Evolutionary conservation across 2,329 filamentous ascomycete genomes (phyloP), one percentile per base, ranked within the genome.

Genomic region (Pseudocercospora macadamiae): DNA sequence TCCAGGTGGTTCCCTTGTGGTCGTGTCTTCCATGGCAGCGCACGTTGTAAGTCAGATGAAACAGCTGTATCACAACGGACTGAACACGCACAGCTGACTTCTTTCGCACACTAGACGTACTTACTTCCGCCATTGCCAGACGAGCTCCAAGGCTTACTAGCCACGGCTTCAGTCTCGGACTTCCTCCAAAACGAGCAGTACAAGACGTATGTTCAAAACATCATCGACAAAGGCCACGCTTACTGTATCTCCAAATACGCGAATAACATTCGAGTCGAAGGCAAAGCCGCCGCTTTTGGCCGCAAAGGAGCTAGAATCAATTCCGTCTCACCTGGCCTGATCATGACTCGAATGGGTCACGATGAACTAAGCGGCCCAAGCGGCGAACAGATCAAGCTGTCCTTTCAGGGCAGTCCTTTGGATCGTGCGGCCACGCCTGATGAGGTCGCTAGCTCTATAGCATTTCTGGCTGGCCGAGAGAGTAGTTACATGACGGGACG

Each of bases 171-270:
- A 9, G 6, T 9, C n/a, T 21, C 16, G 3, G n/a, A 47, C 6
- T 42, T 61, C 6, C 30, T 52, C 14, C 12, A 36, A 4, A 18
- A 48, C 25, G 4, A 19, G 3, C 30, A 45, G 21, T 44, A 45
- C n/a, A 28, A 44, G 26, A 14, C 25, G 4, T 25, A 39, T 16
- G n/a, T 28, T 7, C 6, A 25, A 7, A 2, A 7, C 1, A 36
- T 21, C 14, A 19, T 19, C 9, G 32, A 39, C 44, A 8, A 18
- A 19, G 19, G 36, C 1, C 21, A 39, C 16, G 54, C 59, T 16
- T 61, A 61, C 44, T 21, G 18, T 14, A 36, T 57, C 37, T 53
- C 54, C 18, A 61, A 61, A 30, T 49, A 25, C 9, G 55, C 59
- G 1, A 55, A 61, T 18, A 54, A 49, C 19, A 44, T 61, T 3